Conservation (phyloP, 345 rosid species). For the Hypericum androsaemum region DNA sequence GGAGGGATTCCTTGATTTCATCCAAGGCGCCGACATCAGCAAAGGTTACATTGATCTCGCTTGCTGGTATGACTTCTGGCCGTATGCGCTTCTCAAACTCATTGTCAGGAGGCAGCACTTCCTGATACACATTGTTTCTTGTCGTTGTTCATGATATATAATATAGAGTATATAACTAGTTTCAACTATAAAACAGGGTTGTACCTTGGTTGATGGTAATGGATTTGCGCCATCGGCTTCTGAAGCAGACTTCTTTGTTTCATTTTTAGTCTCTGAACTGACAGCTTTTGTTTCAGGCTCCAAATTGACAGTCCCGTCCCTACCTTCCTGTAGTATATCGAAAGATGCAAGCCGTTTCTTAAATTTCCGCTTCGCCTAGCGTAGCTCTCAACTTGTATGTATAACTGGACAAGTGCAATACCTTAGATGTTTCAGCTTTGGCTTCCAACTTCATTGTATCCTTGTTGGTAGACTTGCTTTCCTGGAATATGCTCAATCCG, state of each 20-base stretch:
- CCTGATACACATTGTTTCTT: conserved; percentile 27
- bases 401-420: conserved; percentile 3
- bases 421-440: conserved; percentile 36
- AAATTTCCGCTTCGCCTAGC: background rate
- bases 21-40: conserved; percentile 83
- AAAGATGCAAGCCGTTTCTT: background rate
- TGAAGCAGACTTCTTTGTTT: conserved; percentile 29
- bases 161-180: too few relatives aligned
- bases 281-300: conserved; percentile 33
- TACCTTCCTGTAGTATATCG: conserved; percentile 36
- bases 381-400: background rate
- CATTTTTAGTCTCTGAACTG: conserved; percentile 33
- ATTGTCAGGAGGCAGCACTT: conserved; percentile 66
- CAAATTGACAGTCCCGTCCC: conserved; percentile 13
- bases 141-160: too few relatives aligned
- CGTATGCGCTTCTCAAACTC: conserved; percentile 96
- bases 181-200: conserved; percentile 28
- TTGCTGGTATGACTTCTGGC: conserved; percentile 88
- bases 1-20: conserved; percentile 78
- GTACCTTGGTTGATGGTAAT: conserved; percentile 31
- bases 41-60: conserved; percentile 63
- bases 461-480: conserved; percentile 40
- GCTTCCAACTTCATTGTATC: conserved; percentile 45
- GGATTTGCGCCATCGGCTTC: conserved; percentile 29
- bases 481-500: conserved; percentile 75